Conservation (phyloP, 2,329 filamentous ascomycete genomes). For the Plectosphaerella plurivora region DNA sequence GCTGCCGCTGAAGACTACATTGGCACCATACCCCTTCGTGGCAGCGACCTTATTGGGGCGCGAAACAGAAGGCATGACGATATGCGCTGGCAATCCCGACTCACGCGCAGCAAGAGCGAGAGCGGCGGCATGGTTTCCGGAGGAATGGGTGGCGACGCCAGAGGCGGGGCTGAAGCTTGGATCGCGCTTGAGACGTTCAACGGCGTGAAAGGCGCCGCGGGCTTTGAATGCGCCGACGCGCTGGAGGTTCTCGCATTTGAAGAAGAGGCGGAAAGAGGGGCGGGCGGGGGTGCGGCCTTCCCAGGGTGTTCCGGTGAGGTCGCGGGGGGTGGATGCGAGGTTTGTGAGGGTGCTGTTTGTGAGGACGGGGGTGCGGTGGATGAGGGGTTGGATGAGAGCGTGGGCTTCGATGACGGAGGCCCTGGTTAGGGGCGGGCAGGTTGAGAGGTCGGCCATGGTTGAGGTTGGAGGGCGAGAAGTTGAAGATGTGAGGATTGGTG, state of each 20-base stretch:
- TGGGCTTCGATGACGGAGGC: constrained; percentile 63
- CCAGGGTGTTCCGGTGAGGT: constrained; percentile 52
- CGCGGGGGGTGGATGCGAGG: constrained; percentile 70
- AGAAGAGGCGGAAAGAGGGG: constrained; percentile 72
- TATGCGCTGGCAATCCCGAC: constrained; percentile 71
- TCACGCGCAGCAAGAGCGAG: constrained; percentile 78
- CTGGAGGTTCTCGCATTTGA: constrained; percentile 96
- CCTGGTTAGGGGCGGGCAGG: constrained; percentile 58
- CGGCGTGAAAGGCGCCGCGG: constrained; percentile 85
- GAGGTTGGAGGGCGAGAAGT: neutral
- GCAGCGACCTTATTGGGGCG: constrained; percentile 84
- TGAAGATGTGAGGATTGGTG: neutral
- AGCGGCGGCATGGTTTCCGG: constrained; percentile 93
- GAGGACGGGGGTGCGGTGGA: constrained; percentile 72
- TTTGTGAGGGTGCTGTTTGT: constrained; percentile 70
- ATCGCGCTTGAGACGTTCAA: constrained; percentile 63
- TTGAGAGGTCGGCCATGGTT: constrained; percentile 41
- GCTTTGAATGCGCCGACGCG: constrained; percentile 90
- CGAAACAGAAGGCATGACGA: constrained; percentile 85
- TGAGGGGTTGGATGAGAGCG: constrained; percentile 60
- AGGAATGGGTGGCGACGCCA: constrained; percentile 83
- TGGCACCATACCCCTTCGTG: constrained; percentile 54
- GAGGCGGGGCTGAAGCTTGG: constrained; percentile 32
- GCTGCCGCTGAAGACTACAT: constrained; percentile 43
- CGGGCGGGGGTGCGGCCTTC: constrained; percentile 50